These are phyloP conservation scores for Graphilbum sp. DNA, from an alignment of 2,329 filamentous ascomycete genomes.

Conservation along the genomic window DNA sequence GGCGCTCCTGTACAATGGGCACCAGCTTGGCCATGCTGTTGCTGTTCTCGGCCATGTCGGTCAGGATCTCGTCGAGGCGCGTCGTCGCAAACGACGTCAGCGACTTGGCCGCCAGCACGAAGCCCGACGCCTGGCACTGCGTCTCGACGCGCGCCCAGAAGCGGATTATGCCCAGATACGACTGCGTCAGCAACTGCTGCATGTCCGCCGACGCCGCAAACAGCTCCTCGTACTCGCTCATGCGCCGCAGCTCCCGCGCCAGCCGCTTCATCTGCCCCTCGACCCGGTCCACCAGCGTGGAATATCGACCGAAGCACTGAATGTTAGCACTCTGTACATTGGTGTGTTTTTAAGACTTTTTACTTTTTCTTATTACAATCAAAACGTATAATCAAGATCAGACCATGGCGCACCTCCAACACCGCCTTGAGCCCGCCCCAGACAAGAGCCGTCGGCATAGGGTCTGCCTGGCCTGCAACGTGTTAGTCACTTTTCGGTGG, in stretches of 20 bases:
- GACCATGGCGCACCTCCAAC: not conserved
- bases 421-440: conserved; percentile 1
- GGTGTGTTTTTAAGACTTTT: too few species aligned
- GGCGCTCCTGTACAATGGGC: not conserved
- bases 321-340: too few species aligned
- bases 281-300: not conserved
- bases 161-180: not conserved
- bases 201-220: conserved; percentile 1
- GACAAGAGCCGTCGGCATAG: not conserved
- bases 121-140: not conserved
- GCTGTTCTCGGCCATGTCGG: not conserved
- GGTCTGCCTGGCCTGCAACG: not conserved
- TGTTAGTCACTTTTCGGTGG: too few species aligned
- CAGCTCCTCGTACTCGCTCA: conserved; percentile 1
- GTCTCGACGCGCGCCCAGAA: not conserved
- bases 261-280: conserved; percentile 1
- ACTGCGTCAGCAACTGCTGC: conserved; percentile 1
- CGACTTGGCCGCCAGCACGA: not conserved
- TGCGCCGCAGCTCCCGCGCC: not conserved
- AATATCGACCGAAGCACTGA: conserved; percentile 1
- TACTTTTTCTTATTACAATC: too few species aligned
- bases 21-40: conserved; percentile 1
- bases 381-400: too few species aligned
- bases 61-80: not conserved
- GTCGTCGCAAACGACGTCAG: not conserved